phyloP scores from a whole-genome alignment of 192 early-diverging fungal genomes.

The Gigaspora rosea region DNA sequence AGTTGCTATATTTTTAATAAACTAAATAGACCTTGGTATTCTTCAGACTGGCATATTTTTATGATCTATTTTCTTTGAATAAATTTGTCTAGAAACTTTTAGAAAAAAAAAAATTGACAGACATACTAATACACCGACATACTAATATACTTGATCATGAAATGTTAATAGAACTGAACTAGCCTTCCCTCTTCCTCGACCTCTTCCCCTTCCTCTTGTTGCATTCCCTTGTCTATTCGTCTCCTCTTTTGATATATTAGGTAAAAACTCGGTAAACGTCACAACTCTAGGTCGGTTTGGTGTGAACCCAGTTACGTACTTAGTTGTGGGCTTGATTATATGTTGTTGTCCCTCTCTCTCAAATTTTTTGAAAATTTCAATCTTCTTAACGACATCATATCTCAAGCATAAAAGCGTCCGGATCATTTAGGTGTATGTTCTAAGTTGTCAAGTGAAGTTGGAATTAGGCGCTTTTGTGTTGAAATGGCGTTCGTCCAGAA shows the following conservation, averaged over 20 bases:
- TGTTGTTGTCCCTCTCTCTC: background rate
- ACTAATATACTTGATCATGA: too few species aligned
- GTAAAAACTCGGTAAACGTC: constrained; percentile 8
- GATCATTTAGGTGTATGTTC: constrained; percentile 5
- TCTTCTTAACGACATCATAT: constrained; percentile 9
- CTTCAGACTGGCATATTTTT: too few species aligned
- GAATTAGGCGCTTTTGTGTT: background rate
- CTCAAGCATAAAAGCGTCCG: background rate
- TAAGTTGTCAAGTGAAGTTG: background rate
- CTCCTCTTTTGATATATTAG: constrained; percentile 1
- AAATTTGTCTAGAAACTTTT: too few species aligned
- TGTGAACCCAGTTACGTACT: constrained; percentile 11
- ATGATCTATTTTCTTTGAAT: too few species aligned
- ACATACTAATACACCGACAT: too few species aligned
- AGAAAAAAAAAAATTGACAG: too few species aligned
- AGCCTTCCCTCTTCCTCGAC: background rate
- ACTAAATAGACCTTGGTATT: too few species aligned
- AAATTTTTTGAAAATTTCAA: background rate
- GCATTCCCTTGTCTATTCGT: background rate
- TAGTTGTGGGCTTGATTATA: constrained; percentile 2
- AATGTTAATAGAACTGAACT: background rate
- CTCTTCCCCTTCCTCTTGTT: background rate
- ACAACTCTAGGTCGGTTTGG: constrained; percentile 1
- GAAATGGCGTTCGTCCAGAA: constrained; percentile 6
- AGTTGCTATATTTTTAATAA: too few species aligned